These are phyloP conservation scores for Silene uniflora DNA, from an alignment of 148 eudicot species.

Conservation along the genomic window DNA sequence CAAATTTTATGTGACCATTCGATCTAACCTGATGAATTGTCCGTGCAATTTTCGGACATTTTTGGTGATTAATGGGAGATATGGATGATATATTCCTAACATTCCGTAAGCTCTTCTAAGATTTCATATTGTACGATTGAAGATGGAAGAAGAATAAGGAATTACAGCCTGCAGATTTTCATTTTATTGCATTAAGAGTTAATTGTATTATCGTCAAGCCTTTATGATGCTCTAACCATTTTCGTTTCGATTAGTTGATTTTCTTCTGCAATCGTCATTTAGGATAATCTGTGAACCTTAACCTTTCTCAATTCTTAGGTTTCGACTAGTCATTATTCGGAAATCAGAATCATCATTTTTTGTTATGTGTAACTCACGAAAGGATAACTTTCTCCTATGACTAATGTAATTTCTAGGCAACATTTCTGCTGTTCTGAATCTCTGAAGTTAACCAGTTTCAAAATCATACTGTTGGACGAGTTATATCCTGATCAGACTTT, in stretches of 20 bases:
- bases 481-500: neutral
- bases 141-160: no score
- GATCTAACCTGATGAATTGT: no score
- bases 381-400: neutral
- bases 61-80: no score
- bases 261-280: conserved; percentile 22
- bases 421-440: neutral
- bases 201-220: conserved; percentile 5
- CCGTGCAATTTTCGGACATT: no score
- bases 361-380: neutral
- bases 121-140: no score
- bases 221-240: conserved; percentile 6
- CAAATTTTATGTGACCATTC: no score
- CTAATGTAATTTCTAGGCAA: neutral
- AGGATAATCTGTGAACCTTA: conserved; percentile 17
- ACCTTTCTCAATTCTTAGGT: neutral
- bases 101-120: no score
- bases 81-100: no score
- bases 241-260: conserved; percentile 28
- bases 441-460: neutral
- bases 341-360: no score
- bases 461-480: no score
- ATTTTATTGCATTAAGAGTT: neutral
- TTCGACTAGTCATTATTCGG: neutral
- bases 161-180: no score